Evolutionary conservation across 176 grass and related monocot species (phyloP), one percentile per base, ranked within the genome.

Genomic region (Otatea glauca): DNA sequence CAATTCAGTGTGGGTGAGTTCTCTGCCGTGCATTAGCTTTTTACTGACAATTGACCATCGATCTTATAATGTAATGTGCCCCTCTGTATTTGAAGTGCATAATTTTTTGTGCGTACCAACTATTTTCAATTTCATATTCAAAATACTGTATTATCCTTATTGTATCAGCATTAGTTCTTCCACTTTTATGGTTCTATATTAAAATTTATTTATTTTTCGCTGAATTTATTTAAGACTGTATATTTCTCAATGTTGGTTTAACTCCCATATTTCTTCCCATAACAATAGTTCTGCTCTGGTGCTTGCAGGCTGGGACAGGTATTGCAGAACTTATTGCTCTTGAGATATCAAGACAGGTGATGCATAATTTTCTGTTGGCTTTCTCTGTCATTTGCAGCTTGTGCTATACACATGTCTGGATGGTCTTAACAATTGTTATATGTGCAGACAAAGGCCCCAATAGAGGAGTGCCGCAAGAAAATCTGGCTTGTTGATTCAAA

Each of bases 401-500:
- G 61, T 71, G 54, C 48, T 76, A 39, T 68, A 43, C 56, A 23
- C 38, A 80, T 44, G 9, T 74, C 38, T 75, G 7, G 9, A 81
- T 64, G 32, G 35, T 45, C 59, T 68, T 68, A 77, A 89, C 65
- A 44, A 42, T 61, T 82, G 16, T 78, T 85, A 2, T 23, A 3
- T 50, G 53, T 87, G 76, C 88, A 98, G 96, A 98, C 91, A 47
- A 87, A 92, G 69, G 81, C 85, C 70, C 89, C 93, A 80, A 58
- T 95, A 63, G 89, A 98, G 71, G 89, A 98, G 65, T 88, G 85
- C 16, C 88, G 96, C 51, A 95, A 98, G 88, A 93, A 95, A 83
- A 91, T 98, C 16, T 98, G 93, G 93, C 89, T 95, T 88, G 96
- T 98, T 24, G 96, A 98, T 92, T 98, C 96, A 72, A 98, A 93